Evolutionary conservation across 768 basidiomycete species (phyloP), one percentile per base, ranked within the genome.

Genomic region (Mycena haematopus): DNA sequence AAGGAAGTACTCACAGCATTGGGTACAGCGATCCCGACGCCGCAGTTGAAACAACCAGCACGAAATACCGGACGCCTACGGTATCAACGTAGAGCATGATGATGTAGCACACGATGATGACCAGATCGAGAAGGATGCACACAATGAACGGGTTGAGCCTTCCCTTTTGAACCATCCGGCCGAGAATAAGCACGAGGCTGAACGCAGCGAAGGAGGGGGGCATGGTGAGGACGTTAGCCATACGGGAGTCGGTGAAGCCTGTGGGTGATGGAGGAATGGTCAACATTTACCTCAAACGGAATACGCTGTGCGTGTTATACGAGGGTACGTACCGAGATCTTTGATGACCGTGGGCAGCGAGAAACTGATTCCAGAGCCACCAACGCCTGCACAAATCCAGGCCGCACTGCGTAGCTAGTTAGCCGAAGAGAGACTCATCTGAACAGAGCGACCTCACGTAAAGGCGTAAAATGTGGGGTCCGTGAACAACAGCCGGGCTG

Each of bases 191-290:
- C 1, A 70, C 57, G 42, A 70, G 52, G 24, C 65, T 35, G 38
- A 70, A 70, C 27, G 68, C 44, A 9, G 63, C 54, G 24, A 70
- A 59, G 4, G 68, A 70, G 17, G 69, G 69, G 9, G 69, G 69
- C 69, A 70, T 70, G 5, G 69, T 60, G 21, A 69, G 66, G 10
- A 70, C 69, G 53, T 70, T 70, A 65, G 62, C 62, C 61, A 70
- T 55, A 19, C 65, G 65, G 1, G 69, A 67, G 50, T 63, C 63
- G 38, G 68, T 66, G 52, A 69, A 70, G 10, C 69, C 69, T 70
- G 45, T 9, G 9, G 25, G 27, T 47, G 22, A 10, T n/a, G n/a
- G 29, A 31, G 29, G 29, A 31, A 31, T 31, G 29, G 4, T 31
- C 29, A 42, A 46, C 11, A 22, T 11, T 33, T 11, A 52, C n/a